A percentile compares a stretch with the other conserved stretches of the same genome.
Evolutionary conservation across 176 grass and related monocot genomes (phyloP).

Genomic region (Oryza glumipatula): DNA sequence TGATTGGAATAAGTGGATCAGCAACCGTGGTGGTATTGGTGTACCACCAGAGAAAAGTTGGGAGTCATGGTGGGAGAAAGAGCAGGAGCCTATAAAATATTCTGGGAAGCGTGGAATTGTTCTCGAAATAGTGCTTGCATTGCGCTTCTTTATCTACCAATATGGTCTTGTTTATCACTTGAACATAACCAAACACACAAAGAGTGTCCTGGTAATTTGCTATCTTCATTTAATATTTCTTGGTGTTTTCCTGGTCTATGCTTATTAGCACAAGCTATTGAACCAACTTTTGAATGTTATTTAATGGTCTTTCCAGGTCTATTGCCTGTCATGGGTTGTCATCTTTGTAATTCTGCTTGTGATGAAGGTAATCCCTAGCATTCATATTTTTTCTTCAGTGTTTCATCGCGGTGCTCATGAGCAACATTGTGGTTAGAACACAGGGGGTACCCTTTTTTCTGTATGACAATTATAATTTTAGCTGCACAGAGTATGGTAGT

Average conservation of each 20-base stretch:
- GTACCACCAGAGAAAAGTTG: constrained; percentile 81
- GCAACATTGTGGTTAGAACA: not conserved
- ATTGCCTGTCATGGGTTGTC: constrained; percentile 94
- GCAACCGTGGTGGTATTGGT: constrained; percentile 84
- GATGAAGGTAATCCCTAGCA: constrained; percentile 66
- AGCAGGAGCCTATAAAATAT: constrained; percentile 80
- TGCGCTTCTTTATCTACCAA: constrained; percentile 92
- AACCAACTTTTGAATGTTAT: not conserved
- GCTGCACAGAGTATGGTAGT: not conserved
- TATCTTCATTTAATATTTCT: constrained; percentile 7
- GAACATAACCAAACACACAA: constrained; percentile 71
- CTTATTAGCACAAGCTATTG: not conserved
- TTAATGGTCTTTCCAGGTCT: constrained; percentile 65
- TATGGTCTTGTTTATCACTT: constrained; percentile 97
- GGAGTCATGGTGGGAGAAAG: constrained; percentile 97
- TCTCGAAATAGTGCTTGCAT: constrained; percentile 75
- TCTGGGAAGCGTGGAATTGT: constrained; percentile 81
- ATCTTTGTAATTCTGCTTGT: constrained; percentile 80
- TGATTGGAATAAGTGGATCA: constrained; percentile 99
- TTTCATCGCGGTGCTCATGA: constrained; percentile 9
- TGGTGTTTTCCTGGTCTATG: constrained; percentile 11
- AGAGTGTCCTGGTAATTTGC: constrained; percentile 75
- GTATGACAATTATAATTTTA: not conserved
- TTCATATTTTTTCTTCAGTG: not conserved
- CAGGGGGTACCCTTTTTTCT: not conserved